Evolutionary conservation across 805 yeast genomes (phyloP).

Genomic region (Candida fluviatilis): DNA sequence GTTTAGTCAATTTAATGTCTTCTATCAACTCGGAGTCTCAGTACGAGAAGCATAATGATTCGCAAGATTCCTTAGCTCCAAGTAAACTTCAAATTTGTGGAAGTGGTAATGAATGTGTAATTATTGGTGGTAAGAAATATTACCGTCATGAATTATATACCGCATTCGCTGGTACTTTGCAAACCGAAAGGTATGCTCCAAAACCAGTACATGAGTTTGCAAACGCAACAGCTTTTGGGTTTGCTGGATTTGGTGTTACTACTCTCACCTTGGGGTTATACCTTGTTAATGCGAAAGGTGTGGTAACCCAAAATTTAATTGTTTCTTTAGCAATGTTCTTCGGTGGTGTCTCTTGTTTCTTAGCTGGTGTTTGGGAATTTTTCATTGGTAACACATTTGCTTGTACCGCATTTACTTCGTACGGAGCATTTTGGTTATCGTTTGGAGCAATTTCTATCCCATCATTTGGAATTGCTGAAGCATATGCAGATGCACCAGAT

Average conservation of each 20-base stretch:
- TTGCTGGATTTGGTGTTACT: conserved; percentile 44
- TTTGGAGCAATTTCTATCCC: conserved; percentile 48
- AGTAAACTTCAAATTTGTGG: conserved; percentile 24
- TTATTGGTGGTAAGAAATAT: conserved; percentile 40
- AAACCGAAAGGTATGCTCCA: conserved; percentile 42
- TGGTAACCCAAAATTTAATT: conserved; percentile 37
- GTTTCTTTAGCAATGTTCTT: conserved; percentile 46
- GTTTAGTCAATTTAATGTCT: not conserved
- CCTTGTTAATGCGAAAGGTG: conserved; percentile 44
- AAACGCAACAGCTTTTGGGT: conserved; percentile 54
- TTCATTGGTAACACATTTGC: conserved; percentile 54
- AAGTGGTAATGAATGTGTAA: conserved; percentile 38
- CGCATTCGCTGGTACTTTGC: conserved; percentile 61
- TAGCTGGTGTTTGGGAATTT: conserved; percentile 51
- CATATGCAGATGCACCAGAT: conserved; percentile 42
- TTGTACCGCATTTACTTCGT: conserved; percentile 47
- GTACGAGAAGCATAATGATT: conserved; percentile 1
- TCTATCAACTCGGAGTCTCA: not conserved
- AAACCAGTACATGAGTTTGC: conserved; percentile 44
- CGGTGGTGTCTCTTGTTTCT: conserved; percentile 46
- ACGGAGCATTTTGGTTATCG: conserved; percentile 54
- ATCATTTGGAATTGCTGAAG: conserved; percentile 50
- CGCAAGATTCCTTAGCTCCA: conserved; percentile 10
- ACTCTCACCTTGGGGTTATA: conserved; percentile 46
- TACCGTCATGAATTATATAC: conserved; percentile 51